Base-by-base conservation (phyloP, 1,284 basidiomycete genomes). In the Xanthoconium separans region DNA sequence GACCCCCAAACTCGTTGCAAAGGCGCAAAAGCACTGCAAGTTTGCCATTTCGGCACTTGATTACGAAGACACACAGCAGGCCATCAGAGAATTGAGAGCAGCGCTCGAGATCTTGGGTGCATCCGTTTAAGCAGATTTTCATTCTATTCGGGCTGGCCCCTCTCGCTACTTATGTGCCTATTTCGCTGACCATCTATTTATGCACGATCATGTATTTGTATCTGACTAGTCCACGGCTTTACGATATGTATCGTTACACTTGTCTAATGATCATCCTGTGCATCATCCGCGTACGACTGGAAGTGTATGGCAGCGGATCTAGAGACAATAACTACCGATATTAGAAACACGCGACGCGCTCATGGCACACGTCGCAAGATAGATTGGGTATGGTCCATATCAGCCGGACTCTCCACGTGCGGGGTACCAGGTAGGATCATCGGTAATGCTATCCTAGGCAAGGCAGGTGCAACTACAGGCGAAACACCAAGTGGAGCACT, bases 21-120 rank as follows among this genome's bases (percentile, higher is more conserved):
- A 86, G 61, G 83, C 82, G 24, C 93, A 97, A 76, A 95, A 92
- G 68, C 93, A 95, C 64, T 93, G 93, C 63, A 82, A 82, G 51
- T 96, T 88, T 73, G 95, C 95, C 8, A 93, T 96, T 56, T 93
- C 91, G 20, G 85, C 95, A 18, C 74, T 98, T 54, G 93, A 97
- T 65, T 98, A 94, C 68, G 95, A 97, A 66, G 95, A 98, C 70
- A 77, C 79, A 15, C 88, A 89, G 60, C 88, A 90, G 60, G 94
- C 94, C 22, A 78, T 82, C 63, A 86, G 82, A 66, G 91, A 97
- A 71, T 72, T 97, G 60, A 77, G 82, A 59, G 77, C 82, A 34
- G 94, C 94, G 18, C 73, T 96, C 59, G 79, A 76, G 34, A 72
- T 86, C 54, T 75, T 96, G n/a, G 91, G 86, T 8, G 67, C 31